These are phyloP conservation scores for Penicillium sp. DNA, from an alignment of 2,329 filamentous ascomycete genomes.

Conservation along the genomic window DNA sequence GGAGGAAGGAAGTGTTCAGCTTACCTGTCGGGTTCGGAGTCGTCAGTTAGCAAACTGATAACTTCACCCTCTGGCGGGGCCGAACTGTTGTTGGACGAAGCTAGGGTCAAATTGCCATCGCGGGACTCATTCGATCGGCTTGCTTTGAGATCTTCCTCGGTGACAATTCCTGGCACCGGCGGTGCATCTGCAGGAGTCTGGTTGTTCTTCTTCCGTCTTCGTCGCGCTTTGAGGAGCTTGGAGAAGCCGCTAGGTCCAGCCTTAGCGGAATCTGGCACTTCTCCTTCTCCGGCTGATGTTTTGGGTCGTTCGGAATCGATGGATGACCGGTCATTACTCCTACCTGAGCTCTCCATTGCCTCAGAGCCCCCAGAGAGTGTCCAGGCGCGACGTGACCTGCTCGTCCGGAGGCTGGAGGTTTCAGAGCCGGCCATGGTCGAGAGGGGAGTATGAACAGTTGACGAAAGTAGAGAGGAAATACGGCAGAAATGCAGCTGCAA, in stretches of 20 bases:
- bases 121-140: constrained; percentile 25
- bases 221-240: constrained; percentile 46
- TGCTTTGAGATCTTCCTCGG: constrained; percentile 20
- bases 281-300: constrained; percentile 38
- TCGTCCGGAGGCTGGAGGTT: constrained; percentile 36
- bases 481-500: background rate
- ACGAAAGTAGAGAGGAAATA: background rate
- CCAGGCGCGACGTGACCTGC: constrained; percentile 34
- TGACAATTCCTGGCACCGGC: constrained; percentile 20
- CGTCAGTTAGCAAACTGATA: constrained; percentile 33
- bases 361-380: constrained; percentile 36
- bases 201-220: constrained; percentile 43
- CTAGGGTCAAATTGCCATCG: constrained; percentile 21
- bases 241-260: constrained; percentile 47
- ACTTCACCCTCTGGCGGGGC: constrained; percentile 20
- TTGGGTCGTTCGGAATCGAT: constrained; percentile 40
- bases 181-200: constrained; percentile 20
- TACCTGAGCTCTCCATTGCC: constrained; percentile 26
- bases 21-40: constrained; percentile 42
- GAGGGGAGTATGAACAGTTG: constrained; percentile 1
- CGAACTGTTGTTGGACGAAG: constrained; percentile 24
- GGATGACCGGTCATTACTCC: constrained; percentile 37
- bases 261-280: constrained; percentile 34
- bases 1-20: constrained; percentile 4
- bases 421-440: constrained; percentile 34